Percentiles rank a stretch among this genome's conserved stretches.
These are phyloP conservation scores for Mycena galericulata DNA, from an alignment of 768 basidiomycete genomes.

Conservation along the genomic window DNA sequence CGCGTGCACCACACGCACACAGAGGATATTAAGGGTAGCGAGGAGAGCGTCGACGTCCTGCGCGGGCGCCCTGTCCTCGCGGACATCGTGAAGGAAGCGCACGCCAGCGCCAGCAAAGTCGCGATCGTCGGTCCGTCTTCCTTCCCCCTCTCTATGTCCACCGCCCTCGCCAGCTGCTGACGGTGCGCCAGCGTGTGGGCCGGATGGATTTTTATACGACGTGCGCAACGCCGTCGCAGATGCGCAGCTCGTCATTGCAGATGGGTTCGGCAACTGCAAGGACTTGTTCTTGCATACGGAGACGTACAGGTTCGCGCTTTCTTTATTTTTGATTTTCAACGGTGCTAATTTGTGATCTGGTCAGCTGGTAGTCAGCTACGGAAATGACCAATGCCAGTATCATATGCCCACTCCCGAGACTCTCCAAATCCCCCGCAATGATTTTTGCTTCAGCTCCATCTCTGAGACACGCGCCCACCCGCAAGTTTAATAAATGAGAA, in stretches of 20 bases:
- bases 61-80: constrained; percentile 37
- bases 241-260: constrained; percentile 43
- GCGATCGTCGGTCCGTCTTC: constrained; percentile 41
- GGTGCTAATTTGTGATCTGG: too few species aligned
- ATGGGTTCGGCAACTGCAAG: constrained; percentile 40
- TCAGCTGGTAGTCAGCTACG: too few species aligned
- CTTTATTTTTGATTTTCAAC: background rate
- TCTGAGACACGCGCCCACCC: too few species aligned
- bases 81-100: constrained; percentile 34
- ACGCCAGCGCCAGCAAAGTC: constrained; percentile 35
- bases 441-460: too few species aligned
- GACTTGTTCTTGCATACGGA: constrained; percentile 49
- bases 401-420: too few species aligned
- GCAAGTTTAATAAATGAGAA: too few species aligned
- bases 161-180: background rate
- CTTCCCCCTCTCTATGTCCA: background rate
- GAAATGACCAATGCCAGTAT: too few species aligned
- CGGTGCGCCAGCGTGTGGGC: constrained; percentile 43
- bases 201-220: constrained; percentile 43
- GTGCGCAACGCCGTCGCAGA: constrained; percentile 47
- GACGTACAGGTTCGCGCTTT: constrained; percentile 42
- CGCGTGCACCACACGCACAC: constrained; percentile 26
- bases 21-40: constrained; percentile 25
- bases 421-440: too few species aligned
- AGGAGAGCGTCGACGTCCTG: background rate